Percentiles rank a stretch among this genome's conserved stretches.
Evolutionary conservation across 2,329 filamentous ascomycete species (phyloP).

Genomic region (Fusarium secorum): DNA sequence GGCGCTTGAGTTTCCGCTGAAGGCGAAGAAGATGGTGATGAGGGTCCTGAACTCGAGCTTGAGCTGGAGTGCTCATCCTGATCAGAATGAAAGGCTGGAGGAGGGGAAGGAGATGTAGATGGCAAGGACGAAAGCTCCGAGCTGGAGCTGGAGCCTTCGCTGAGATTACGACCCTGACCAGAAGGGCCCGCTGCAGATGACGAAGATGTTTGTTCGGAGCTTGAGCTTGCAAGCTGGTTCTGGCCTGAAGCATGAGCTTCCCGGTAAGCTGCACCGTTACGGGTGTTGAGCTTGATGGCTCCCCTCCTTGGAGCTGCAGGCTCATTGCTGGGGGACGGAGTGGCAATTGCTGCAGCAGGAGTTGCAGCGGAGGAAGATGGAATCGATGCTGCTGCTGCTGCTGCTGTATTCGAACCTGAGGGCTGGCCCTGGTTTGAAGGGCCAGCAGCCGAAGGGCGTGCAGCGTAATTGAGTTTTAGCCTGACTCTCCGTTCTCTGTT

Average conservation of each 20-base stretch:
- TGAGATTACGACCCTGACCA: too few relatives aligned
- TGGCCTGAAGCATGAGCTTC: too few relatives aligned
- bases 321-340: background rate
- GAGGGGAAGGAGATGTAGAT: background rate
- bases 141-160: background rate
- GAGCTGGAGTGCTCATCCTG: background rate
- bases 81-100: background rate
- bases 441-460: background rate
- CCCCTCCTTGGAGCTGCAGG: background rate
- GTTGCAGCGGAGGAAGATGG: background rate
- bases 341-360: background rate
- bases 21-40: background rate
- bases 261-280: background rate
- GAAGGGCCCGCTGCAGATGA: background rate
- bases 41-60: background rate
- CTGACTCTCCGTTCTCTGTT: background rate
- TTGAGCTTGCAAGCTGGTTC: background rate
- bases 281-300: background rate
- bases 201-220: background rate
- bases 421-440: background rate
- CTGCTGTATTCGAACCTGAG: background rate
- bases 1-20: background rate
- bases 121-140: background rate
- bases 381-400: background rate
- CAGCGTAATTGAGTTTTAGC: background rate